Evolutionary conservation across 2,329 filamentous ascomycete genomes (phyloP).

Genomic region (Curvularia verruculosa): DNA sequence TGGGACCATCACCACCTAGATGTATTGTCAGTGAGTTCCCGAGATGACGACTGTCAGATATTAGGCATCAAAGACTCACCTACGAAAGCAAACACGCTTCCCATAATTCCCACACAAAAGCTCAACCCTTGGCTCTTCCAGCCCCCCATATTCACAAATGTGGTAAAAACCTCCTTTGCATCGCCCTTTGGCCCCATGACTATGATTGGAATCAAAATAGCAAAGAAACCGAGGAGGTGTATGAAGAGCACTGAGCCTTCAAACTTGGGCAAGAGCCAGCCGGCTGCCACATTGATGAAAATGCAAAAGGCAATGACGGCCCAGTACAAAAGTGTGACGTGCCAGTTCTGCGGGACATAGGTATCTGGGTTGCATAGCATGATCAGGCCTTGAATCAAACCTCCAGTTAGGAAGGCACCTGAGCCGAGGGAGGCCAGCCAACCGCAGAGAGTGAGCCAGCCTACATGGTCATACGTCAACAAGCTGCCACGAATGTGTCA

Average conservation of each 20-base stretch:
- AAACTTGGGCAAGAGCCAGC: constrained; percentile 53
- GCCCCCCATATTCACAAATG: constrained; percentile 54
- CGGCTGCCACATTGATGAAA: constrained; percentile 53
- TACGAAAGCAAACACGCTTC: constrained; percentile 44
- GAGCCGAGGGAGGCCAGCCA: constrained; percentile 48
- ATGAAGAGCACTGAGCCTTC: constrained; percentile 56
- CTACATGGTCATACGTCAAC: constrained; percentile 18
- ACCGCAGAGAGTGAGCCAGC: constrained; percentile 52
- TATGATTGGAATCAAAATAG: constrained; percentile 55
- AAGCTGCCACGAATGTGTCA: neutral
- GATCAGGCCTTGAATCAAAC: constrained; percentile 41
- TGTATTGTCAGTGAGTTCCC: neutral
- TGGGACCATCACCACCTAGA: constrained; percentile 39
- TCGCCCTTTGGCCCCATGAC: constrained; percentile 50
- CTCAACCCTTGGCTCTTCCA: constrained; percentile 54
- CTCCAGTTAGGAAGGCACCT: constrained; percentile 34
- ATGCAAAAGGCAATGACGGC: constrained; percentile 50
- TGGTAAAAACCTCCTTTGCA: constrained; percentile 52
- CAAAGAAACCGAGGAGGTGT: constrained; percentile 59
- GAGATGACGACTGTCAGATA: neutral
- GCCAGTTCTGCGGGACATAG: constrained; percentile 54
- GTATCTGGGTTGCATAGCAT: constrained; percentile 45
- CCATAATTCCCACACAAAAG: constrained; percentile 49
- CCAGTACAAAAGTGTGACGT: constrained; percentile 57
- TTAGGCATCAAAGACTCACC: constrained; percentile 23